A percentile compares a stretch with the other conserved stretches of the same genome.
Conservation (phyloP, 116 monocot species). For the Phalaenopsis hybrid region DNA sequence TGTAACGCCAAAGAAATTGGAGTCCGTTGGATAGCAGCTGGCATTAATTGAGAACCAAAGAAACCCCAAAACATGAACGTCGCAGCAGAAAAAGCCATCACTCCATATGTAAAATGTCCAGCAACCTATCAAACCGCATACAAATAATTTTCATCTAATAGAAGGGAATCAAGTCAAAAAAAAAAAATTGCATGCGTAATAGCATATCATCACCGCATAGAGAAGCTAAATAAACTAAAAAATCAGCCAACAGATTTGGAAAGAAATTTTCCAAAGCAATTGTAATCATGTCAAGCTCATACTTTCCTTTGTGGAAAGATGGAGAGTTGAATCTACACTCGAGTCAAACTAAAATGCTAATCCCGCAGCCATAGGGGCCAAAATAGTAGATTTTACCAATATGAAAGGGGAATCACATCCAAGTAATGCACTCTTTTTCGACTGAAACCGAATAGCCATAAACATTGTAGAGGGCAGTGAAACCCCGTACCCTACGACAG, state of each 20-base stretch:
- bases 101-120: slow-evolving; percentile 95
- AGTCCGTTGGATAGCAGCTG: slow-evolving; percentile 63
- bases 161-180: background rate
- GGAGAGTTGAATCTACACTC: background rate
- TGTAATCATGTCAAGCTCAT: background rate
- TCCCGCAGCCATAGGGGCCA: background rate
- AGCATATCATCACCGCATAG: background rate
- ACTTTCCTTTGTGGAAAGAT: background rate
- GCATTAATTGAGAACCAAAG: slow-evolving; percentile 72
- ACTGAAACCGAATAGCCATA: background rate
- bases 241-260: background rate
- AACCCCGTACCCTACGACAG: background rate
- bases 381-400: background rate
- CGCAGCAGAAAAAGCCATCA: slow-evolving; percentile 92
- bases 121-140: slow-evolving; percentile 52
- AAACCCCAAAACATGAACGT: slow-evolving; percentile 91
- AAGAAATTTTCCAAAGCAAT: background rate
- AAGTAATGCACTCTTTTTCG: background rate
- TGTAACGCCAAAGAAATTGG: slow-evolving; percentile 89
- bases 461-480: background rate
- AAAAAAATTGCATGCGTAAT: background rate
- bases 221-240: background rate
- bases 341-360: background rate
- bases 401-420: background rate
- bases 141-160: background rate